Conservation (phyloP, 192 early-diverging fungal species). For the Mortierella claussenii region DNA sequence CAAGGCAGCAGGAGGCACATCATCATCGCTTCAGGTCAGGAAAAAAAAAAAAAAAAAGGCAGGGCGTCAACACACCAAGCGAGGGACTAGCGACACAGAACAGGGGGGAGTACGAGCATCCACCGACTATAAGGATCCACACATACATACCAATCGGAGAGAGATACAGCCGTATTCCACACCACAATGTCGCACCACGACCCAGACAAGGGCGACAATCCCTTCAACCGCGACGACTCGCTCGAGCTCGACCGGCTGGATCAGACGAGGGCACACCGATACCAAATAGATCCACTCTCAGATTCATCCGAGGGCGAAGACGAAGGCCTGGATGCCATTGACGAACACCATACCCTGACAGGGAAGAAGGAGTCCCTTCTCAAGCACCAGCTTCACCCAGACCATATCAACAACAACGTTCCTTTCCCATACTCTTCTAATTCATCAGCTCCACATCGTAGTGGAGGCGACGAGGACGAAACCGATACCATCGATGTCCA, state of each 20-base stretch:
- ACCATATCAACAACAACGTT: not conserved
- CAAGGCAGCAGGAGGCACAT: too few relatives aligned
- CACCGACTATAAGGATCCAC: not conserved
- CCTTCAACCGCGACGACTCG: slow-evolving; percentile 39
- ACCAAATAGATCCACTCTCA: slow-evolving; percentile 52
- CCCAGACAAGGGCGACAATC: slow-evolving; percentile 35
- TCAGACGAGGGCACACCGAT: slow-evolving; percentile 25
- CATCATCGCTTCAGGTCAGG: too few relatives aligned
- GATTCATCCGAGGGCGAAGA: slow-evolving; percentile 50
- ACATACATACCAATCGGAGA: not conserved
- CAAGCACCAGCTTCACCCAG: slow-evolving; percentile 22
- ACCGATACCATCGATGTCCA: slow-evolving; percentile 46
- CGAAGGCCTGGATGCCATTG: slow-evolving; percentile 26
- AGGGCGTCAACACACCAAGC: too few relatives aligned
- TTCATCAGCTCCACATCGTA: not conserved
- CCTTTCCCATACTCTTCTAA: slow-evolving; percentile 1
- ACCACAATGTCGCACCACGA: slow-evolving; percentile 4
- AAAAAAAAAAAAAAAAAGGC: too few relatives aligned
- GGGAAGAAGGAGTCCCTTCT: slow-evolving; percentile 41
- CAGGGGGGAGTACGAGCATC: too few relatives aligned
- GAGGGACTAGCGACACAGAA: too few relatives aligned
- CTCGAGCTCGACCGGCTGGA: slow-evolving; percentile 41
- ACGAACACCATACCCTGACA: slow-evolving; percentile 35
- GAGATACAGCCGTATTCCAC: not conserved
- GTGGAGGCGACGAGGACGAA: slow-evolving; percentile 17